Evolutionary conservation across 192 early-diverging fungal species (phyloP).

Genomic region (Backusella liffmaniae): DNA sequence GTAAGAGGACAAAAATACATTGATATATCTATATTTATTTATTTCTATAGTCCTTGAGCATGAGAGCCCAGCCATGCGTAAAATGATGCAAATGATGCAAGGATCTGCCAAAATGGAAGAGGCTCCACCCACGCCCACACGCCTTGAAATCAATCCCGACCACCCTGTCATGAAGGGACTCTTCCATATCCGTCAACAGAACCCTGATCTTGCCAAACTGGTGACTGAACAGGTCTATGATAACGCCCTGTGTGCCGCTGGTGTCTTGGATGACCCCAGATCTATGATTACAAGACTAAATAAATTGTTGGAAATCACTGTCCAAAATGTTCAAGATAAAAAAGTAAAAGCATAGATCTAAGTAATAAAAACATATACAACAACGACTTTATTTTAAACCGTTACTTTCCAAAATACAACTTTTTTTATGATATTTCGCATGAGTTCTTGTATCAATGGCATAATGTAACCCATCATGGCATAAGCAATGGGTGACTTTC

Average conservation of each 20-base stretch:
- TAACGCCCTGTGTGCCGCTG: constrained; percentile 77
- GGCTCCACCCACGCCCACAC: constrained; percentile 61
- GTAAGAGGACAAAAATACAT: constrained; percentile 12
- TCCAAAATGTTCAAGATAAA: constrained; percentile 31
- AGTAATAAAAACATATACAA: background rate
- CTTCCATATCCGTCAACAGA: constrained; percentile 50
- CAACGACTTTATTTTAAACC: background rate
- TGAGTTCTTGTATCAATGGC: background rate
- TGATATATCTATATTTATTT: background rate
- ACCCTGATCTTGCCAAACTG: constrained; percentile 66
- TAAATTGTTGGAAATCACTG: constrained; percentile 45
- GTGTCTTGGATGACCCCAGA: constrained; percentile 74
- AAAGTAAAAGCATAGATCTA: constrained; percentile 7
- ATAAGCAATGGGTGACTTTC: constrained; percentile 18
- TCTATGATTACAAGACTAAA: constrained; percentile 77
- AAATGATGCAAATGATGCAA: constrained; percentile 65
- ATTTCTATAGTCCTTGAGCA: constrained; percentile 58
- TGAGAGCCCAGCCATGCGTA: constrained; percentile 69
- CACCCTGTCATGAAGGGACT: constrained; percentile 71
- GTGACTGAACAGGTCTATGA: constrained; percentile 70
- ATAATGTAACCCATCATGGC: background rate
- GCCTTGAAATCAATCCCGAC: constrained; percentile 72
- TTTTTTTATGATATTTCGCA: background rate
- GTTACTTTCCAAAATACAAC: constrained; percentile 11
- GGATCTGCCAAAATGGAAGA: constrained; percentile 51